Evolutionary conservation across 2,329 filamentous ascomycete genomes (phyloP), one percentile per base, ranked within the genome.

Genomic region (Chaetomium sp.): DNA sequence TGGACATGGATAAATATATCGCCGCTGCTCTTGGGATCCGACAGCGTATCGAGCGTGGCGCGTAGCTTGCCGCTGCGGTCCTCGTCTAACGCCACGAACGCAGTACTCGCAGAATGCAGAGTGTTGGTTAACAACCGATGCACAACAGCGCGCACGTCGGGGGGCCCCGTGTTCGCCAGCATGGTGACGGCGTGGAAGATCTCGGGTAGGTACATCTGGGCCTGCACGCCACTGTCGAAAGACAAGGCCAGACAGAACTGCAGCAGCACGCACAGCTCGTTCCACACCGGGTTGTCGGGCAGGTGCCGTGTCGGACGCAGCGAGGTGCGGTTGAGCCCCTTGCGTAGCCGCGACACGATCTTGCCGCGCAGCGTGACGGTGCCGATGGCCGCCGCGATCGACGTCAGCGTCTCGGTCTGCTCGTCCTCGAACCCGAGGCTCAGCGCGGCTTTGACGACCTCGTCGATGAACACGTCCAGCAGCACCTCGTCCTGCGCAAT

Each of bases 171-270:
- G 62, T 87, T 87, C 38, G 82, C 81, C 33, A 87, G 74, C 82
- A 88, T 86, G 0, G 85, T 87, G 56, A 87, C 82, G 49, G 87
- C 75, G 68, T 88, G 85, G 66, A 87, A 87, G 46, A 88, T 76
- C 65, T 88, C 85, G 0, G 85, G 84, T 5, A 88, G 71, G 62
- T 82, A 88, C 45, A 87, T 73, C 67, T 87, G 84, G 4, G 84
- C 79, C 67, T 88, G 85, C 11, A 85, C 77, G 27, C 83, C 81
- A 60, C 79, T 84, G 66, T 87, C 81, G 61, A 88, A 88, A 1
- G 85, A 87, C 50, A 86, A 72, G 1, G 83, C 79, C 11, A 87
- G 71, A 58, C 82, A 86, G 60, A 88, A 84, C 46, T 84, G 81
- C 49, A 88, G 72, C 36, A 88, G 71, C 46, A 87, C 76, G 65